Evolutionary conservation across 331 rosid genomes (phyloP).

Genomic region (Spiraea crenata): DNA sequence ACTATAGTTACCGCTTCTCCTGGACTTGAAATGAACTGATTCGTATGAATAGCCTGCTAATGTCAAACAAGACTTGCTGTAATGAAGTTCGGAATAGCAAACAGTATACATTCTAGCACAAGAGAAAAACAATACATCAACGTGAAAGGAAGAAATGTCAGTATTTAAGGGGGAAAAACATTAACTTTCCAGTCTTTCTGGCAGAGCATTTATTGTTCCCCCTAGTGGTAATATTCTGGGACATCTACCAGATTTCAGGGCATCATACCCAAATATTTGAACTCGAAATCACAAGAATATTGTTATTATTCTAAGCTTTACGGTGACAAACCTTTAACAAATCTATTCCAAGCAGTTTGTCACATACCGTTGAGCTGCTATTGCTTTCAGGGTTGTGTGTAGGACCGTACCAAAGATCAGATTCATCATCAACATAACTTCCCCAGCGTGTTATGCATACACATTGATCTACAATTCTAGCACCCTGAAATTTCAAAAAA

Average conservation of each 20-base stretch:
- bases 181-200: no score
- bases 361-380: slow-evolving; percentile 44
- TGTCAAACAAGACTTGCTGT: background rate
- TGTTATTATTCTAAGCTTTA: background rate
- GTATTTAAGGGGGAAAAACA: no score
- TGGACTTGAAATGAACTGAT: slow-evolving; percentile 49
- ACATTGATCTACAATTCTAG: slow-evolving; percentile 58
- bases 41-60: slow-evolving; percentile 46
- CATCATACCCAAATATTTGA: background rate
- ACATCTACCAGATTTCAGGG: no score
- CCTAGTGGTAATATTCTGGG: no score
- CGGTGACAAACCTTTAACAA: slow-evolving; percentile 14
- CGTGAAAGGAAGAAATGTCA: no score
- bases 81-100: background rate
- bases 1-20: slow-evolving; percentile 75
- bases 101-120: no score
- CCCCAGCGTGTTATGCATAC: slow-evolving; percentile 67
- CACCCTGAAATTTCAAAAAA: slow-evolving; percentile 56
- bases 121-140: no score
- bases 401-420: slow-evolving; percentile 40
- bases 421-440: slow-evolving; percentile 44
- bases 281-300: background rate
- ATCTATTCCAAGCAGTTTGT: slow-evolving; percentile 5
- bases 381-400: slow-evolving; percentile 34
- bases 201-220: no score